Evolutionary conservation across 2,329 filamentous ascomycete genomes (phyloP), one percentile per base, ranked within the genome.

Genomic region (Aspergillus eucalypticola): DNA sequence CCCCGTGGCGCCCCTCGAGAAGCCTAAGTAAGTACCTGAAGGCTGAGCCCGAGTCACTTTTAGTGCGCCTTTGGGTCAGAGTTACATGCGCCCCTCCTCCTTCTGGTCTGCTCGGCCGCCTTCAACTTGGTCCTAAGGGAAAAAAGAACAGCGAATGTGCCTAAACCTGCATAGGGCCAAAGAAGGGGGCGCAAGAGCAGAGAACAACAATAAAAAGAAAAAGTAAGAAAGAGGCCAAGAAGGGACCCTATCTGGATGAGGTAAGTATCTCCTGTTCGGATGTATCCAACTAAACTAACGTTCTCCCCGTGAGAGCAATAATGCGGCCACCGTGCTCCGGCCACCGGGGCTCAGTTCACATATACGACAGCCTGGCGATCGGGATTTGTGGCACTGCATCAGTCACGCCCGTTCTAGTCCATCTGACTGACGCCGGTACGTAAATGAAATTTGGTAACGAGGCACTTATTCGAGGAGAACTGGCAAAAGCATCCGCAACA

Each of bases 11-110:
- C 25, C 49, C 19, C 50, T 19, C 50, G n/a, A 21, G 19, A 35
- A 35, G 32, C 32, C 32, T 38, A 38, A 52, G 49, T 32, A 52
- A 35, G 51, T 54, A 42, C 52, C 39, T 54, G 52, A 54, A 46
- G 52, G 52, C 52, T 54, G 52, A 53, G 38, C n/a, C 23, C n/a
- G 17, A 42, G 19, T 52, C n/a, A 21, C n/a, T 51, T 35, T 32
- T 23, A 11, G 27, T 52, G 32, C 32, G 32, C 11, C 32, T 35
- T 35, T 35, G 32, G 32, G 32, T 35, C 32, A 35, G 32, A 35
- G 32, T 35, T 35, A 35, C 13, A 11, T 19, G 11, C 17, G 49
- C 32, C 27, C 29, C 17, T 19, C 50, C 23, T 41, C 19, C 23
- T 44, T 21, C 52, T 25, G 17, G 8, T 29, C 27, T 44, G 10